A percentile compares a stretch with the other conserved stretches of the same genome.
Conservation (phyloP, 345 rosid species). For the Psidium friedrichsthalianum region DNA sequence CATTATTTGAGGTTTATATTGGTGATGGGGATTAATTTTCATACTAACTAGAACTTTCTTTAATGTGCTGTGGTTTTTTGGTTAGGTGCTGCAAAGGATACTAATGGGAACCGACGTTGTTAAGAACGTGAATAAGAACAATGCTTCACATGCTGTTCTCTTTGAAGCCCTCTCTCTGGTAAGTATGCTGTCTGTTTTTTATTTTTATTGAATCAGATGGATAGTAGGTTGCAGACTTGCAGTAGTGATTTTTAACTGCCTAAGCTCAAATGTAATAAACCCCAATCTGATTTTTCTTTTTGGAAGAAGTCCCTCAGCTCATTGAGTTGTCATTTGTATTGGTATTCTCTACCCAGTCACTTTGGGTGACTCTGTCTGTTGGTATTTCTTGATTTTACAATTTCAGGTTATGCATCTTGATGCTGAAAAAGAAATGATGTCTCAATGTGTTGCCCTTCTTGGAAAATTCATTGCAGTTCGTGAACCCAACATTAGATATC, state of each 20-base stretch:
- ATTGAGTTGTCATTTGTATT: too few species aligned
- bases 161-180: constrained; percentile 99
- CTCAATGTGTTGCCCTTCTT: constrained; percentile 97
- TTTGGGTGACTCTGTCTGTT: not conserved
- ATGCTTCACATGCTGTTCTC: constrained; percentile 98
- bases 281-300: not conserved
- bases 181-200: constrained; percentile 1
- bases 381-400: constrained; percentile 1
- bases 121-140: constrained; percentile 86
- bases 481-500: constrained; percentile 98
- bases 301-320: not conserved
- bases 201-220: not conserved
- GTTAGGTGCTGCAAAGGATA: constrained; percentile 91
- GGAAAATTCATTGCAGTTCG: constrained; percentile 99
- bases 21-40: constrained; percentile 1
- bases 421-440: constrained; percentile 99
- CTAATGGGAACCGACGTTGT: constrained; percentile 99
- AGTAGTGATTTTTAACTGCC: not conserved
- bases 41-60: constrained; percentile 1
- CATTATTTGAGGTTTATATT: constrained; percentile 76
- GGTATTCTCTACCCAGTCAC: not conserved
- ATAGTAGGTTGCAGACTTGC: not conserved
- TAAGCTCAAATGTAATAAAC: not conserved
- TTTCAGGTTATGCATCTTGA: constrained; percentile 98
- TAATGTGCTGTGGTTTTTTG: constrained; percentile 16